A percentile compares a stretch with the other conserved stretches of the same genome.
Evolutionary conservation across 164 flowering plant genomes (phyloP).

Genomic region (Aristolochia fimbriata): DNA sequence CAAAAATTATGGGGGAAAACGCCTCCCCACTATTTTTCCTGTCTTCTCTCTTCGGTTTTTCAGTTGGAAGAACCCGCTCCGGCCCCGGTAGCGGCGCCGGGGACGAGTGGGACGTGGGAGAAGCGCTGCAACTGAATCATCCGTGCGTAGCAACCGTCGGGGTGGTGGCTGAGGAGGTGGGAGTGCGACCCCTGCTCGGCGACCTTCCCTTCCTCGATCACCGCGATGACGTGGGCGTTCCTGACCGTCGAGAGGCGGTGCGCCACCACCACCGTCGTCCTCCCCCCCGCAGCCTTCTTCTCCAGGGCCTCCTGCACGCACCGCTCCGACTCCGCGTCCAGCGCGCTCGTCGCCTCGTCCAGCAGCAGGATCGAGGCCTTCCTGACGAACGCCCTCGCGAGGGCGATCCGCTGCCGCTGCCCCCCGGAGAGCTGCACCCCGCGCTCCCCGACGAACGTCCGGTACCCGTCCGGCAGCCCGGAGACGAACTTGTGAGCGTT

Average conservation of each 20-base stretch:
- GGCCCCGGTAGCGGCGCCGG: slow-evolving; percentile 39
- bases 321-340: slow-evolving; percentile 89
- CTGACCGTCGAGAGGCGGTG: slow-evolving; percentile 84
- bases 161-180: slow-evolving; percentile 65
- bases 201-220: slow-evolving; percentile 91
- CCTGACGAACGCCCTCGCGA: slow-evolving; percentile 71
- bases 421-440: slow-evolving; percentile 93
- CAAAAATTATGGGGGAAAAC: too few relatives aligned
- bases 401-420: slow-evolving; percentile 92
- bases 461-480: slow-evolving; percentile 80
- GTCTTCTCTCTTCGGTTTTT: too few relatives aligned
- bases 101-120: slow-evolving; percentile 20
- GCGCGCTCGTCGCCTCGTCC: slow-evolving; percentile 97
- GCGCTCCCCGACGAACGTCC: slow-evolving; percentile 81
- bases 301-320: slow-evolving; percentile 82
- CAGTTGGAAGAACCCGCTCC: slow-evolving; percentile 9
- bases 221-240: slow-evolving; percentile 81
- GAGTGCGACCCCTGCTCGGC: slow-evolving; percentile 93
- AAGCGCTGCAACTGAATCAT: slow-evolving; percentile 92
- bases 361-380: slow-evolving; percentile 75
- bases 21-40: too few relatives aligned
- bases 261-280: slow-evolving; percentile 80
- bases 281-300: slow-evolving; percentile 62
- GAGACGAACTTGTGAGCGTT: slow-evolving; percentile 90
- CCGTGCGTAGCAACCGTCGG: slow-evolving; percentile 82